phyloP scores from a whole-genome alignment of 2,329 filamentous ascomycete species.

The Didymella arachidicola region DNA sequence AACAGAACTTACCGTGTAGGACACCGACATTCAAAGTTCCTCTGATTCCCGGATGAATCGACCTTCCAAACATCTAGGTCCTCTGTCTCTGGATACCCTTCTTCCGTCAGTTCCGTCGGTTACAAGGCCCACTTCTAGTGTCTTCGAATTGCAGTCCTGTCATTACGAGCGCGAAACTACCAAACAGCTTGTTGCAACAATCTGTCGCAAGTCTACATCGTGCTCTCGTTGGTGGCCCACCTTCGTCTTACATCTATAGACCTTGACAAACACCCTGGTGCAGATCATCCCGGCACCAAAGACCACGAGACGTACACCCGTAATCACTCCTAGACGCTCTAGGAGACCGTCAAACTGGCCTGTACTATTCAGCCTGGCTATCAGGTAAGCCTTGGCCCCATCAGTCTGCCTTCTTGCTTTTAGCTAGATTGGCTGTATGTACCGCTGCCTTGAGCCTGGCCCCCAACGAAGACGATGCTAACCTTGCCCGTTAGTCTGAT shows the following conservation, averaged over 20 bases:
- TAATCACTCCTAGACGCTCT: constrained; percentile 21
- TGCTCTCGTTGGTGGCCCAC: constrained; percentile 29
- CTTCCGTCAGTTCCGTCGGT: constrained; percentile 38
- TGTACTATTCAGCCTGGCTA: constrained; percentile 44
- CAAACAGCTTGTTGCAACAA: constrained; percentile 35
- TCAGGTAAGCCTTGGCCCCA: constrained; percentile 43
- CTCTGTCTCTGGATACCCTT: constrained; percentile 45
- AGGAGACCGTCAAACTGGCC: constrained; percentile 48
- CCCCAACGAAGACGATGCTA: background rate
- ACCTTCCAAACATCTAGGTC: constrained; percentile 42
- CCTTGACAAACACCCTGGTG: constrained; percentile 13
- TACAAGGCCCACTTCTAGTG: constrained; percentile 40
- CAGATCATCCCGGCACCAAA: constrained; percentile 16
- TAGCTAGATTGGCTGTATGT: constrained; percentile 25
- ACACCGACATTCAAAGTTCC: constrained; percentile 47
- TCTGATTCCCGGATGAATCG: constrained; percentile 50
- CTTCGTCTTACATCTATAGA: constrained; percentile 22
- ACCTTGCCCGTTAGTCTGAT: constrained; percentile 36
- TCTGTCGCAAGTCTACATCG: constrained; percentile 30
- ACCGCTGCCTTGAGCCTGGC: constrained; percentile 39
- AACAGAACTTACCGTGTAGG: constrained; percentile 39
- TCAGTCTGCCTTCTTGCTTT: constrained; percentile 22
- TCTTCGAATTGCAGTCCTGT: constrained; percentile 32
- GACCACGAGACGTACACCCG: constrained; percentile 18
- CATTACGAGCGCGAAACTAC: constrained; percentile 28